phyloP scores from a whole-genome alignment of 352 stramenopile species.

The Phytophthora europaea region DNA sequence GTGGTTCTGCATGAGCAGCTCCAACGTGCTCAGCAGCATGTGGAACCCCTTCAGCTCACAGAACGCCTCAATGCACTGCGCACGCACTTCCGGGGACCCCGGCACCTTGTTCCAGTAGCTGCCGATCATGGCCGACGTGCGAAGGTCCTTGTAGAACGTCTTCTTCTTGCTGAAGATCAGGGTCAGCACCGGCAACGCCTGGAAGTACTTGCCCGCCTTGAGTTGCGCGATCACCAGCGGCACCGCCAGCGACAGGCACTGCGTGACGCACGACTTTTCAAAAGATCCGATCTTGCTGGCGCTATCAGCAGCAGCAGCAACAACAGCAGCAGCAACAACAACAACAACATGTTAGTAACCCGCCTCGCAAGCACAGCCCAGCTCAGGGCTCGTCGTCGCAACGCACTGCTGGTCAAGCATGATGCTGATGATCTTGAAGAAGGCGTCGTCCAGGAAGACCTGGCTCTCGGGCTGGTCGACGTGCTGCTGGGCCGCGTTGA shows the following conservation, averaged over 20 bases:
- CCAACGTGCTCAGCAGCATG: conserved; percentile 75
- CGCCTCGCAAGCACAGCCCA: neutral
- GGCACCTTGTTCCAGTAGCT: conserved; percentile 92
- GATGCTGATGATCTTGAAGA: conserved; percentile 88
- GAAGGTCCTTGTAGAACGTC: conserved; percentile 91
- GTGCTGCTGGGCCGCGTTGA: conserved; percentile 78
- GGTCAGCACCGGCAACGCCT: conserved; percentile 75
- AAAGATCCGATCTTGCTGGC: conserved; percentile 89
- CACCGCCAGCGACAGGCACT: conserved; percentile 75
- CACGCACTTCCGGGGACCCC: conserved; percentile 82
- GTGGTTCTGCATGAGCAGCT: conserved; percentile 72
- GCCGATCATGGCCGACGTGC: conserved; percentile 89
- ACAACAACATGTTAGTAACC: conserved; percentile 6
- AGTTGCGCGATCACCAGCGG: conserved; percentile 80
- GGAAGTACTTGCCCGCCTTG: conserved; percentile 71
- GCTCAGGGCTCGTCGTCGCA: too few species aligned
- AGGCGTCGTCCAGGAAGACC: conserved; percentile 81
- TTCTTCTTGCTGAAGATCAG: conserved; percentile 93
- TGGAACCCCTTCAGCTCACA: conserved; percentile 87
- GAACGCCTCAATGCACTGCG: conserved; percentile 87
- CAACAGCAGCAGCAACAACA: conserved; percentile 13
- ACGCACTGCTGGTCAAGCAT: conserved; percentile 93
- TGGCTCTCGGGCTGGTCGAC: conserved; percentile 79
- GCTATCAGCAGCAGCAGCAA: conserved; percentile 38
- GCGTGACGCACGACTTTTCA: conserved; percentile 89